A percentile compares a stretch with the other conserved stretches of the same genome.
Evolutionary conservation across 164 flowering plant genomes (phyloP).

Genomic region (Amborella trichopoda): DNA sequence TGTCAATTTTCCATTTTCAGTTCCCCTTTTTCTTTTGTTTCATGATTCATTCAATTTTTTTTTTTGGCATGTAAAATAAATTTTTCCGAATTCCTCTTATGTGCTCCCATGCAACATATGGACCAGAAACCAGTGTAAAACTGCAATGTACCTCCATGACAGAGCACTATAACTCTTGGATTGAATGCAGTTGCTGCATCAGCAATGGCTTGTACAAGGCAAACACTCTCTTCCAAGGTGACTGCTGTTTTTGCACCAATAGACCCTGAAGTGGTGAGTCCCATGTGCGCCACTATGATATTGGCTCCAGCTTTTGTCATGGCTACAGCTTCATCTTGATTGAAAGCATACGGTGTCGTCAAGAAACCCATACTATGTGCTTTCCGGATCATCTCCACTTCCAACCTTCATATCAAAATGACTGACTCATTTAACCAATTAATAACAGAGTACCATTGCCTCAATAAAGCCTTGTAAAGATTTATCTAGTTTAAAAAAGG

Average conservation of each 20-base stretch:
- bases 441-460: not conserved
- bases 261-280: conserved; percentile 87
- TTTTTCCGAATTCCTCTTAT: too few species aligned
- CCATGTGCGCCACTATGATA: conserved; percentile 95
- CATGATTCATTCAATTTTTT: too few species aligned
- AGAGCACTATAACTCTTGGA: conserved; percentile 62
- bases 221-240: conserved; percentile 71
- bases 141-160: conserved; percentile 99
- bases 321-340: conserved; percentile 56
- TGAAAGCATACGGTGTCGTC: conserved; percentile 96
- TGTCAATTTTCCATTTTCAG: too few species aligned
- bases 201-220: conserved; percentile 76
- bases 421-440: not conserved
- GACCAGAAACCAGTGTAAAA: too few species aligned
- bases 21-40: too few species aligned
- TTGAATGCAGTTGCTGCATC: conserved; percentile 75
- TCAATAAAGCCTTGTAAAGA: too few species aligned
- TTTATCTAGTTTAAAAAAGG: too few species aligned
- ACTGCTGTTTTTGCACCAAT: conserved; percentile 88
- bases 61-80: too few species aligned
- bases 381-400: conserved; percentile 80
- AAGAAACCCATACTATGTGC: conserved; percentile 82
- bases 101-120: too few species aligned
- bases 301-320: conserved; percentile 98
- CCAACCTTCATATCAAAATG: conserved; percentile 54